Conservation (phyloP, 1,284 basidiomycete species). For the Caloboletus firmus region DNA sequence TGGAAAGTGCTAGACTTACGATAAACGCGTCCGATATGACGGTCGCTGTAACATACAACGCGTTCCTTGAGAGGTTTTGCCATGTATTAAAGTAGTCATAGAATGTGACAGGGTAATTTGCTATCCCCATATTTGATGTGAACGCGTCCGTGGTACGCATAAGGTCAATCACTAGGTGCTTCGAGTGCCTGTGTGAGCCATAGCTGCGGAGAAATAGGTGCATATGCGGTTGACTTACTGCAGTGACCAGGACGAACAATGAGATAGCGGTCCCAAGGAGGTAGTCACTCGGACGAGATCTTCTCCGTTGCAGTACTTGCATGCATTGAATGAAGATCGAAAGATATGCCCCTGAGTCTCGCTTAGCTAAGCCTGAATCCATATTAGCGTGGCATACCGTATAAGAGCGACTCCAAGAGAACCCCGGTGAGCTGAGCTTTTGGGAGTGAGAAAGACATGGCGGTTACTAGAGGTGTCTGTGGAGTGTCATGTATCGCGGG, state of each 20-base stretch:
- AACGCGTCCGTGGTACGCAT: constrained; percentile 18
- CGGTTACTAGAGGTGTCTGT: background rate
- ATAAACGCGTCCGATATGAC: constrained; percentile 23
- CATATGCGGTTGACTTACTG: constrained; percentile 5
- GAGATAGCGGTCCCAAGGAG: constrained; percentile 20
- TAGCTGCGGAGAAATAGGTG: background rate
- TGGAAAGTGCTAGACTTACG: constrained; percentile 1
- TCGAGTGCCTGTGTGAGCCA: background rate
- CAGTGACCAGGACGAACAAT: constrained; percentile 17
- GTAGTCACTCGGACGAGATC: constrained; percentile 13
- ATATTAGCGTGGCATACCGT: constrained; percentile 8
- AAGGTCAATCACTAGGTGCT: constrained; percentile 20
- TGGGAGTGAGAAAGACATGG: background rate
- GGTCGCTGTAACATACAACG: constrained; percentile 18
- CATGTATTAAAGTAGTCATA: constrained; percentile 7
- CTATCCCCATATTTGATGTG: constrained; percentile 9
- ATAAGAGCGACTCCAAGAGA: constrained; percentile 17
- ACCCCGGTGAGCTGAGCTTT: constrained; percentile 16
- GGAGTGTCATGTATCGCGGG: background rate
- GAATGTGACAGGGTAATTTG: constrained; percentile 12
- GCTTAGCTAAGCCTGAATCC: background rate
- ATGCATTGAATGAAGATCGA: constrained; percentile 18
- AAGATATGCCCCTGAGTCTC: constrained; percentile 14
- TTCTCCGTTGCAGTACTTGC: constrained; percentile 11
- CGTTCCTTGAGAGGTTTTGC: constrained; percentile 10